Evolutionary conservation across 805 yeast genomes (phyloP).

Genomic region (Hanseniaspora mollemarum): DNA sequence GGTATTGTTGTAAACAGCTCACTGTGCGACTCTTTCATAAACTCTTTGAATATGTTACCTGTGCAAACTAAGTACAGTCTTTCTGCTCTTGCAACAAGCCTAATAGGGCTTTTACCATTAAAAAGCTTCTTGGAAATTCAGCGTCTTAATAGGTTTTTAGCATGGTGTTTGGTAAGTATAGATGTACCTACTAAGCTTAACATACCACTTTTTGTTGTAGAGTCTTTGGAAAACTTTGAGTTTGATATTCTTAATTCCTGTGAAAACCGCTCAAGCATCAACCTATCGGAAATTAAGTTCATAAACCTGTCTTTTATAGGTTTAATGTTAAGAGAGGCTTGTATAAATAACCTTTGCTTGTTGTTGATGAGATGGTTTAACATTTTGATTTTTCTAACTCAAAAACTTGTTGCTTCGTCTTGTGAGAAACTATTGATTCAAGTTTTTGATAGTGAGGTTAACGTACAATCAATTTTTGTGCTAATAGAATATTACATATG

Average conservation of each 20-base stretch:
- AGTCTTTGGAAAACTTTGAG: neutral
- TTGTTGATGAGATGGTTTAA: conserved; percentile 1
- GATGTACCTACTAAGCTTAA: neutral
- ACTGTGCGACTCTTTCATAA: neutral
- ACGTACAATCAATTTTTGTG: neutral
- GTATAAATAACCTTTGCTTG: neutral
- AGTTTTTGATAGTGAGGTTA: neutral
- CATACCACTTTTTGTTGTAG: neutral
- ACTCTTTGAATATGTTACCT: neutral
- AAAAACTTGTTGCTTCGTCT: neutral
- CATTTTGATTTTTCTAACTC: neutral
- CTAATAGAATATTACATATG: too few species aligned
- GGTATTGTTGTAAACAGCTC: neutral
- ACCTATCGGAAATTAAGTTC: neutral
- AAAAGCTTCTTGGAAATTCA: neutral
- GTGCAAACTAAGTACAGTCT: neutral
- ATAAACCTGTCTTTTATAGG: neutral
- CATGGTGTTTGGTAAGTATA: neutral
- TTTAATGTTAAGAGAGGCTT: neutral
- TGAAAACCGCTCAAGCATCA: neutral
- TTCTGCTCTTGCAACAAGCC: neutral
- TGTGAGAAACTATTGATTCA: neutral
- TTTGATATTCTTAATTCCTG: neutral
- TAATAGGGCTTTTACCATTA: neutral
- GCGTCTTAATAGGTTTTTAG: neutral